phyloP scores from a whole-genome alignment of 2,329 filamentous ascomycete species.

The Xylaria sp. region DNA sequence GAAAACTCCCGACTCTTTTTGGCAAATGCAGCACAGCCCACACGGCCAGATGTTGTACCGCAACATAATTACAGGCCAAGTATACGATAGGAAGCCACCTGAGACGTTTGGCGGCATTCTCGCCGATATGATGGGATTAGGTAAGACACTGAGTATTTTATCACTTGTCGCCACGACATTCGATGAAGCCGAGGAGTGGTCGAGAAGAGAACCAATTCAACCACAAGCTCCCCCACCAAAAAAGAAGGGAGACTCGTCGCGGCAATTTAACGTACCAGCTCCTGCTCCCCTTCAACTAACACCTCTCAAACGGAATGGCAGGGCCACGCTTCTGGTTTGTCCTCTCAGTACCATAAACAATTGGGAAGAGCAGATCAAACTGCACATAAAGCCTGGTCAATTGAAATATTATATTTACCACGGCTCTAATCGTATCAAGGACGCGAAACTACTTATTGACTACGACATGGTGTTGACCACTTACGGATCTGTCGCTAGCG shows the following conservation, averaged over 20 bases:
- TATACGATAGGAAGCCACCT: conserved; percentile 67
- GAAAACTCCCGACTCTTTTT: conserved; percentile 77
- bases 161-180: conserved; percentile 77
- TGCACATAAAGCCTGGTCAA: conserved; percentile 74
- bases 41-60: conserved; percentile 72
- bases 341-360: conserved; percentile 93
- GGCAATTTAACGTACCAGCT: conserved; percentile 54
- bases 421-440: conserved; percentile 78
- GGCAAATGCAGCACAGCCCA: conserved; percentile 69
- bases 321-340: conserved; percentile 85
- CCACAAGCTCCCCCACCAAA: conserved; percentile 54
- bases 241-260: conserved; percentile 52
- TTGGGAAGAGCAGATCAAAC: conserved; percentile 91
- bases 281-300: conserved; percentile 62
- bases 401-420: conserved; percentile 88
- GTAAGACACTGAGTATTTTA: conserved; percentile 86
- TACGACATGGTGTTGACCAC: conserved; percentile 93
- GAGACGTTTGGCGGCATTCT: conserved; percentile 79
- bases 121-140: conserved; percentile 90
- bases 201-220: conserved; percentile 62
- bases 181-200: conserved; percentile 72
- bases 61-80: conserved; percentile 86
- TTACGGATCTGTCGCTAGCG: conserved; percentile 87
- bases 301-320: conserved; percentile 72
- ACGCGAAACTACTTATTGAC: conserved; percentile 72